Evolutionary conservation across 179 eudicot genomes (phyloP).

Genomic region (Spergularia azorica): DNA sequence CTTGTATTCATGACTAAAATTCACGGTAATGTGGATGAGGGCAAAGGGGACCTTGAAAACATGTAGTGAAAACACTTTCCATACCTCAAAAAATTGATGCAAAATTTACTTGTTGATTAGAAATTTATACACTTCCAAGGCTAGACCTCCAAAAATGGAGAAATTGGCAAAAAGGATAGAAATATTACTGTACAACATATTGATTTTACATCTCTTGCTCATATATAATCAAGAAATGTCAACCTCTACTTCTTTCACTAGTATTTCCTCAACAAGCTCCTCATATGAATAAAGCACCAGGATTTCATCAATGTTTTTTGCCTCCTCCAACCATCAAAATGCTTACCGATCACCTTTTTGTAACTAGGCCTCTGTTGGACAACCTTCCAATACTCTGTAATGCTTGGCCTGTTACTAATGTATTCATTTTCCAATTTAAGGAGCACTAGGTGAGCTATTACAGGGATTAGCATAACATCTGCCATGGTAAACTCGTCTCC

Average conservation of each 20-base stretch:
- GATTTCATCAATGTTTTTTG: slow-evolving; percentile 63
- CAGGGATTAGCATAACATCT: slow-evolving; percentile 71
- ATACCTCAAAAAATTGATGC: slow-evolving; percentile 8
- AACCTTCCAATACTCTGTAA: slow-evolving; percentile 67
- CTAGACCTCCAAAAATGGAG: background rate
- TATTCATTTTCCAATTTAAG: slow-evolving; percentile 68
- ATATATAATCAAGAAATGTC: slow-evolving; percentile 10
- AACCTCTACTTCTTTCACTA: slow-evolving; percentile 26
- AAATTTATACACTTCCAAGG: slow-evolving; percentile 19
- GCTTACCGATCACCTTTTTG: slow-evolving; percentile 71
- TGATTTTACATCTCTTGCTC: background rate
- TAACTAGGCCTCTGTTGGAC: slow-evolving; percentile 77
- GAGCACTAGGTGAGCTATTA: slow-evolving; percentile 60
- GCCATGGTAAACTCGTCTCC: slow-evolving; percentile 88
- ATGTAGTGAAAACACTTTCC: slow-evolving; percentile 2
- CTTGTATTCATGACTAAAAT: no score
- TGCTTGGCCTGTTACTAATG: slow-evolving; percentile 51
- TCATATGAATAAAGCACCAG: slow-evolving; percentile 64
- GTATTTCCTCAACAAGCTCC: slow-evolving; percentile 63
- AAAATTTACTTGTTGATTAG: slow-evolving; percentile 8
- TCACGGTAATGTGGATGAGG: background rate
- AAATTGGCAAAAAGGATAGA: background rate
- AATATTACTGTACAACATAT: slow-evolving; percentile 23
- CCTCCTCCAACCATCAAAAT: slow-evolving; percentile 82
- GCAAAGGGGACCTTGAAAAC: slow-evolving; percentile 5